These are phyloP conservation scores for Aspergillus wentii DNA, from an alignment of 495 filamentous ascomycete species.

Conservation along the genomic window DNA sequence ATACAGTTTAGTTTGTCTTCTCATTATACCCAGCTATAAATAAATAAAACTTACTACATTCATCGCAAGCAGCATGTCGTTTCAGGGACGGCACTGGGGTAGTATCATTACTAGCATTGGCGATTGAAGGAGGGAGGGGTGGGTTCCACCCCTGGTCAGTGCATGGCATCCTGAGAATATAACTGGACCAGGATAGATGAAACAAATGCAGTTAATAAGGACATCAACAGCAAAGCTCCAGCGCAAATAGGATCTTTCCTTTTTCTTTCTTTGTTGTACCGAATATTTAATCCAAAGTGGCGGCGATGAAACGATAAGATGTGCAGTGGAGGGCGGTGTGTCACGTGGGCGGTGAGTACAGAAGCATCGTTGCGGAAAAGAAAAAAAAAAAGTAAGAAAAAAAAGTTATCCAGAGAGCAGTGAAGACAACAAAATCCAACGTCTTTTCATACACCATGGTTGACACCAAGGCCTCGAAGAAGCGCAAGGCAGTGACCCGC, in stretches of 20 bases:
- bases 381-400: constrained; percentile 31
- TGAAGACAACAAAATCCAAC: background rate
- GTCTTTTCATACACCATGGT: constrained; percentile 24
- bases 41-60: constrained; percentile 37
- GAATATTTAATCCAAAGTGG: background rate
- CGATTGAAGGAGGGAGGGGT: constrained; percentile 2
- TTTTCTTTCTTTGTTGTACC: too few species aligned
- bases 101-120: constrained; percentile 3
- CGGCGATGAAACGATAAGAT: constrained; percentile 8
- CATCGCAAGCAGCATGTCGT: constrained; percentile 39
- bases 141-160: constrained; percentile 4
- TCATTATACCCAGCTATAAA: too few species aligned
- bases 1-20: constrained; percentile 8
- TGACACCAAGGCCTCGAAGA: constrained; percentile 40
- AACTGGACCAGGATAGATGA: background rate
- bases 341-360: constrained; percentile 41
- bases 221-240: too few species aligned
- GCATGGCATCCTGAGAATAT: background rate
- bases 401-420: background rate
- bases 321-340: constrained; percentile 25
- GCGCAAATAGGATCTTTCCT: too few species aligned
- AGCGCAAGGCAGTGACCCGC: constrained; percentile 54
- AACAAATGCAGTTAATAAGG: too few species aligned
- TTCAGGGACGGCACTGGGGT: constrained; percentile 17
- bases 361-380: constrained; percentile 8